A percentile compares a stretch with the other conserved stretches of the same genome.
These are phyloP conservation scores for Rhizopus arrhizus DNA, from an alignment of 371 early-diverging fungal species.

Conservation along the genomic window DNA sequence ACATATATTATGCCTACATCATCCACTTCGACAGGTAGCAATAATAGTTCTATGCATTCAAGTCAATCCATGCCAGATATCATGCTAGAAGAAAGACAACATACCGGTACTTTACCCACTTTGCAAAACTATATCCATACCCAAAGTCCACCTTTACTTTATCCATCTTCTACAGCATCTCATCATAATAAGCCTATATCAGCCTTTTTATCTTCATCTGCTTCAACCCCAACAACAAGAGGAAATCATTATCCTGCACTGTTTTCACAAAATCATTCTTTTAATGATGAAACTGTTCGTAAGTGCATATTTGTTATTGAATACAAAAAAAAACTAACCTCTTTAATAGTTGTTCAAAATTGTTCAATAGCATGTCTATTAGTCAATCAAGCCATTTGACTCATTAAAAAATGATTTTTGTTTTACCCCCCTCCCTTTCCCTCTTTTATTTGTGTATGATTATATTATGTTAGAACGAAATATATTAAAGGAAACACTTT, in stretches of 20 bases:
- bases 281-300: conserved; percentile 33
- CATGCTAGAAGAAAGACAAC: conserved; percentile 23
- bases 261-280: conserved; percentile 30
- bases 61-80: conserved; percentile 37
- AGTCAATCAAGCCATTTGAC: conserved; percentile 12
- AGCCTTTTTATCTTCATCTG: conserved; percentile 18
- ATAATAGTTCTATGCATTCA: conserved; percentile 46
- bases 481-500: background rate
- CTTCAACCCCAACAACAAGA: conserved; percentile 19
- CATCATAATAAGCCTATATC: conserved; percentile 5
- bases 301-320: conserved; percentile 6
- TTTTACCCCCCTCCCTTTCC: background rate
- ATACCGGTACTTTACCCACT: conserved; percentile 24
- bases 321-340: background rate
- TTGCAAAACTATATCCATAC: conserved; percentile 24
- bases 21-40: conserved; percentile 46
- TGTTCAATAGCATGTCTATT: conserved; percentile 30
- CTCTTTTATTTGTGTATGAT: conserved; percentile 2
- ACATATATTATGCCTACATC: conserved; percentile 43
- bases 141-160: conserved; percentile 28
- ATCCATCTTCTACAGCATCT: conserved; percentile 22
- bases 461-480: background rate
- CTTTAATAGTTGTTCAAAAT: conserved; percentile 26
- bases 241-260: conserved; percentile 18
- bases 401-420: background rate